These are phyloP conservation scores for Wallacemonas sp. DNA, from an alignment of 208 protist species.

Conservation along the genomic window DNA sequence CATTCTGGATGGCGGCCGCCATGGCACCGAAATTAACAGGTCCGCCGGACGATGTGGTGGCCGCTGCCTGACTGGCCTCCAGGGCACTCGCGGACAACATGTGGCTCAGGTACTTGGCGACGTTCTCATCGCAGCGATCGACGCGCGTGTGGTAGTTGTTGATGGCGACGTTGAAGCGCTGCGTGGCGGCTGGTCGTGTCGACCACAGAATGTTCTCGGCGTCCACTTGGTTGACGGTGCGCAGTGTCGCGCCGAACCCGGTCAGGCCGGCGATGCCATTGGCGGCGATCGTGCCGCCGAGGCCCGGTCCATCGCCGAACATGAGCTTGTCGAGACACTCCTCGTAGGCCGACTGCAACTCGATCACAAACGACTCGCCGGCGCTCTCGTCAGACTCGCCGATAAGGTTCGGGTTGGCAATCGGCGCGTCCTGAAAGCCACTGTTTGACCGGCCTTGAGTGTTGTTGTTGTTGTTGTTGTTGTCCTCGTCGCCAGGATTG, in stretches of 20 bases:
- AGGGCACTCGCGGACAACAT: slow-evolving; percentile 49
- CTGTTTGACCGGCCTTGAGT: too few species aligned
- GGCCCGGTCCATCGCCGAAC: slow-evolving; percentile 5
- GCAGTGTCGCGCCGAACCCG: slow-evolving; percentile 15
- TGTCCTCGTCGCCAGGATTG: neutral
- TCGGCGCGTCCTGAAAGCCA: neutral
- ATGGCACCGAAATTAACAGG: slow-evolving; percentile 8
- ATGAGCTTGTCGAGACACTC: slow-evolving; percentile 28
- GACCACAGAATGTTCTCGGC: slow-evolving; percentile 47
- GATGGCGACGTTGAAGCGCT: slow-evolving; percentile 44
- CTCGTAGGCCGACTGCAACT: slow-evolving; percentile 53
- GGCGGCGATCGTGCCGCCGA: neutral
- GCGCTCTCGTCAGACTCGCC: slow-evolving; percentile 18
- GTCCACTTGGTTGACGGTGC: neutral
- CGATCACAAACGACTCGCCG: slow-evolving; percentile 38
- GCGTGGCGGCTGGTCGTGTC: slow-evolving; percentile 29
- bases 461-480: neutral
- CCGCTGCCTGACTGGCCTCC: neutral
- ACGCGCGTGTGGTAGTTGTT: slow-evolving; percentile 47
- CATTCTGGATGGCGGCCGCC: slow-evolving; percentile 9
- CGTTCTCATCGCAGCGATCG: slow-evolving; percentile 60
- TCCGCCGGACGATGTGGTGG: neutral
- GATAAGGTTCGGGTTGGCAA: slow-evolving; percentile 8
- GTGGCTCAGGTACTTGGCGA: slow-evolving; percentile 64
- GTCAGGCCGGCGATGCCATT: neutral